These are phyloP conservation scores for Gleditsia sinensis DNA, from an alignment of 306 rosid genomes.

Conservation along the genomic window DNA sequence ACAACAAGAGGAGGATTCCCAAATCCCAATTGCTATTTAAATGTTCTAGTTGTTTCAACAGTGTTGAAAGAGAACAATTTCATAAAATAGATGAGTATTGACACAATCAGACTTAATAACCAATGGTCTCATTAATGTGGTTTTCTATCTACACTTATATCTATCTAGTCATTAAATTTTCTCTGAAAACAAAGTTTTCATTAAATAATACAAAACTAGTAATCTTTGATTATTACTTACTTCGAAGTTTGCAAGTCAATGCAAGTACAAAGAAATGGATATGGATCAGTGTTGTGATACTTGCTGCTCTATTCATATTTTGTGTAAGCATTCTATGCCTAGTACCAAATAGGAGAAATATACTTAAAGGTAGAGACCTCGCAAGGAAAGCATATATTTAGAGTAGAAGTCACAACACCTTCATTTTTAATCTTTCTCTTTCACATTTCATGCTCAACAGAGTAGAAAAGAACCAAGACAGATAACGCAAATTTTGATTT, in stretches of 20 bases:
- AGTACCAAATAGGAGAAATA: not conserved
- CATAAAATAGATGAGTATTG: too few relatives aligned
- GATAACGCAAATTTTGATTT: not conserved
- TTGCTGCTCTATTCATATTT: not conserved
- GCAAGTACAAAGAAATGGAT: not conserved
- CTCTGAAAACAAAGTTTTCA: too few relatives aligned
- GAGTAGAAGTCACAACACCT: not conserved
- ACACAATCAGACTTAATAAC: too few relatives aligned
- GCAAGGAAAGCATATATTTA: not conserved
- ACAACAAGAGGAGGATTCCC: too few relatives aligned
- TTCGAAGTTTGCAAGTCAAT: not conserved
- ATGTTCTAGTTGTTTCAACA: too few relatives aligned
- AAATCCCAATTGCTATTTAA: too few relatives aligned
- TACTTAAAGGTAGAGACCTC: not conserved
- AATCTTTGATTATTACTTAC: not conserved
- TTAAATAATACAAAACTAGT: too few relatives aligned
- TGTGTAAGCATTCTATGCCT: not conserved
- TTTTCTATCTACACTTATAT: too few relatives aligned
- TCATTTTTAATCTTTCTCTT: not conserved
- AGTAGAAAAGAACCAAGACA: not conserved
- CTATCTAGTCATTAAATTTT: too few relatives aligned
- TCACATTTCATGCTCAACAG: not conserved
- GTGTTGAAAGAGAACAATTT: too few relatives aligned
- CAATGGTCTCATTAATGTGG: too few relatives aligned
- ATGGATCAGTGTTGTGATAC: not conserved